These are phyloP conservation scores for Sanguinoderma infundibulare DNA, from an alignment of 1,284 basidiomycete genomes.

Conservation along the genomic window DNA sequence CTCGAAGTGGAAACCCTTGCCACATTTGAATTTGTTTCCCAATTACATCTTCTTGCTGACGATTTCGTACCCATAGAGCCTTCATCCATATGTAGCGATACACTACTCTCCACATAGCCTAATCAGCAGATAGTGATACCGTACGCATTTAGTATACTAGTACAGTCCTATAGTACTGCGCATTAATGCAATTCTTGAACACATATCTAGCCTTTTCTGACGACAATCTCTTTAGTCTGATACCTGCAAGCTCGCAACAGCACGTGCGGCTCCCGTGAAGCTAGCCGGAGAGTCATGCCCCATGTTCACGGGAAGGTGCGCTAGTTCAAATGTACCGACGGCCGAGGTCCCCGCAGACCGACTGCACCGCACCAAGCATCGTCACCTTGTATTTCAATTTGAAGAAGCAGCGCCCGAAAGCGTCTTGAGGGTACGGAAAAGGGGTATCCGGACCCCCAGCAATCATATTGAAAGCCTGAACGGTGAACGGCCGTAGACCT, in stretches of 20 bases:
- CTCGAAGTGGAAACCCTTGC: not conserved
- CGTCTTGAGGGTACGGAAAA: not conserved
- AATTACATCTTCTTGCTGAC: not conserved
- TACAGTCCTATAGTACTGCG: not conserved
- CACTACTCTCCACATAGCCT: slow-evolving; percentile 1
- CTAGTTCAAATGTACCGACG: not conserved
- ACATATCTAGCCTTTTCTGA: not conserved
- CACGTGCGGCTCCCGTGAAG: not conserved
- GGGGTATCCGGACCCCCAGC: no score
- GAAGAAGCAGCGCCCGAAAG: not conserved
- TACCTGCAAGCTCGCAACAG: not conserved
- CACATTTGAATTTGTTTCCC: not conserved
- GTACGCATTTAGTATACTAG: slow-evolving; percentile 1
- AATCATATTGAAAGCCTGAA: not conserved
- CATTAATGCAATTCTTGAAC: not conserved
- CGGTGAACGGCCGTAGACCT: not conserved
- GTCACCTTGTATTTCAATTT: not conserved
- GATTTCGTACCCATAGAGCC: not conserved
- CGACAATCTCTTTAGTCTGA: not conserved
- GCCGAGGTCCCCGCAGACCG: not conserved
- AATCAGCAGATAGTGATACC: not conserved
- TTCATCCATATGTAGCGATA: not conserved
- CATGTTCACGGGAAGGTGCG: not conserved
- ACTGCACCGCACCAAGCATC: not conserved
- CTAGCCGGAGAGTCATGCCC: not conserved